Conservation (phyloP, 2,329 filamentous ascomycete species). For the Alternaria sp. region DNA sequence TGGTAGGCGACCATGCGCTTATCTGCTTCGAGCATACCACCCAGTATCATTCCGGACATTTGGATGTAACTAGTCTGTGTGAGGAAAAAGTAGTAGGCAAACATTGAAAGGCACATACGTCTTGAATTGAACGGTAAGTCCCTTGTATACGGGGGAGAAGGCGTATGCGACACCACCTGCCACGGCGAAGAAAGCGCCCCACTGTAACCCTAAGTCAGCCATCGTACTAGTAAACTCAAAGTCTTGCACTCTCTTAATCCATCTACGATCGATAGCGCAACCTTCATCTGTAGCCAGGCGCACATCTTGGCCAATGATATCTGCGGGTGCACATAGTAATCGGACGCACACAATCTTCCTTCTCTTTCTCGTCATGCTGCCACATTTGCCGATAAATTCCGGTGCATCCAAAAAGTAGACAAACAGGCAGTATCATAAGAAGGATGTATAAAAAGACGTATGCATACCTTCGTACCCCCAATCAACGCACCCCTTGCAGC, state of each 20-base stretch:
- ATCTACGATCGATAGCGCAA: neutral
- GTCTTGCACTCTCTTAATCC: too few species aligned
- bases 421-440: neutral
- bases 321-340: neutral
- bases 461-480: constrained; percentile 69
- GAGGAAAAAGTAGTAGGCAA: neutral
- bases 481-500: constrained; percentile 71
- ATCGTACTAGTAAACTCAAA: neutral
- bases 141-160: constrained; percentile 75
- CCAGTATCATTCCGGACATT: constrained; percentile 86
- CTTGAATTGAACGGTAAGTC: constrained; percentile 52
- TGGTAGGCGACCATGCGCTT: constrained; percentile 72
- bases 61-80: constrained; percentile 70
- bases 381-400: neutral
- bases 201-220: constrained; percentile 53
- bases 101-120: constrained; percentile 25
- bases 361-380: neutral
- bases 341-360: neutral
- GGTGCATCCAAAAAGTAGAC: too few species aligned
- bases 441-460: neutral
- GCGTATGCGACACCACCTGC: constrained; percentile 69
- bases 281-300: neutral
- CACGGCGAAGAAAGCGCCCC: constrained; percentile 71
- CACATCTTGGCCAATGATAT: neutral
- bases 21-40: constrained; percentile 80